Evolutionary conservation across 768 basidiomycete genomes (phyloP), one percentile per base, ranked within the genome.

Genomic region (Psilocybe sp.): DNA sequence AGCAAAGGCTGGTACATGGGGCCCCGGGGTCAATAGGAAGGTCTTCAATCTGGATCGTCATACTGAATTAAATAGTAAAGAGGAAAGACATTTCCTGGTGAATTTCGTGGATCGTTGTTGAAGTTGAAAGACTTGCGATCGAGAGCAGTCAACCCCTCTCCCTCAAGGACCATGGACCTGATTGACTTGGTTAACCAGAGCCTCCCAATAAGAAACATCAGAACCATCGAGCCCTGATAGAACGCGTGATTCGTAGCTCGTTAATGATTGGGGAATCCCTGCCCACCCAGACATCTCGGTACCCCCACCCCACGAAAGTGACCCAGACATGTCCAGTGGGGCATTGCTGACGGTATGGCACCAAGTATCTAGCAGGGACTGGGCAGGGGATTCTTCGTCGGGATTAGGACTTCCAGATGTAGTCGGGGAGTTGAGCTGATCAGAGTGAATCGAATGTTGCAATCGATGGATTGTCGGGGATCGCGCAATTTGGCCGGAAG

Each of bases 171-270:
- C 15, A 20, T 16, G 68, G 38, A 64, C 71, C 16, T 73, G 69
- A 40, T 75, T 76, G 38, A 81, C 79, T 48, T 80, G 78, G 53
- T 73, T 85, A n/a, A 91, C 84, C 53, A 91, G 64, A 15, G 82
- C 81, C 61, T 91, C 88, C 89, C 89, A 90, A 59, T 90, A 91
- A 50, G 70, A 80, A 80, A 83, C 89, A 66, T 90, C 89, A 12
- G 80, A 76, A 5, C 81, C 84, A 52, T 86, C 85, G 41, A 79
- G 52, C 4, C 75, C 78, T 42, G 73, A 69, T 40, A 83, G 58
- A 14, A 78, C 53, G 33, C 74, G 70, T 42, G 73, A 64, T 49
- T 82, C 80, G 13, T 71, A 64, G 11, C 52, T 60, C 33, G 71
- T 71, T 28, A 68, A 64, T 47, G 70, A 59, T 38, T 74, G 73